Base-by-base conservation (phyloP, 2,329 filamentous ascomycete genomes). In the Phoma sp. region DNA sequence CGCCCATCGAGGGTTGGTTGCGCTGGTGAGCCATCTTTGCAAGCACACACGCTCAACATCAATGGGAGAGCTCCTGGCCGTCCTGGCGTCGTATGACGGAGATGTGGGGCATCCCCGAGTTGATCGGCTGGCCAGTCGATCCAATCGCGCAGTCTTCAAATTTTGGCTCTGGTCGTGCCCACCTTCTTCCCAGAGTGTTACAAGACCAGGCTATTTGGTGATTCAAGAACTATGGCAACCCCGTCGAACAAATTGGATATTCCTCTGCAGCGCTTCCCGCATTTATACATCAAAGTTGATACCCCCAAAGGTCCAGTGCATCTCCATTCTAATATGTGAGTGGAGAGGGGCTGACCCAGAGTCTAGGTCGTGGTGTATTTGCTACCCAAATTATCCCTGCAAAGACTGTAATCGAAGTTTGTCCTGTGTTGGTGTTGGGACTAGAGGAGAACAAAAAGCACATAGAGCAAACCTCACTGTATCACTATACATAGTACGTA, bases 401-500 rank as follows among this genome's bases (percentile, higher is more conserved):
- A 2, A 73, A 76, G 10, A 82, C 79, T 0, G 66, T 81, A 4
- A 69, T 85, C 53, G 83, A 84, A 59, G 77, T 79, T 7, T 82
- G 75, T 36, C 82, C 82, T 4, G 82, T 83, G 5, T 66, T 85
- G 5, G 67, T 84, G 2, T 68, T 86, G 13, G 75, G 76, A 25
- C 61, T 75, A 0, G 62, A 71, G 38, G 81, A 84, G 59, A 83
- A 82, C 58, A 71, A 75, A 49, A 59, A 75, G 10, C 75, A 84
- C 61, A 76, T 84, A 51, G 73, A 75, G 47, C 76, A 82, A 27
- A 84, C 82, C 0, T 72, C 74, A 2, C 66, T 86, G 4, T 80
- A 79, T 64, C 79, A 85, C 64, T 85, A 85, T 60, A 84, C 82
- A 27, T 85, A 85, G 80, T 82, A 73, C 18, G 18, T 18, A 18